A percentile compares a stretch with the other conserved stretches of the same genome.
Conservation (phyloP, 768 basidiomycete genomes). For the Leucosporidium creatinivorum region DNA sequence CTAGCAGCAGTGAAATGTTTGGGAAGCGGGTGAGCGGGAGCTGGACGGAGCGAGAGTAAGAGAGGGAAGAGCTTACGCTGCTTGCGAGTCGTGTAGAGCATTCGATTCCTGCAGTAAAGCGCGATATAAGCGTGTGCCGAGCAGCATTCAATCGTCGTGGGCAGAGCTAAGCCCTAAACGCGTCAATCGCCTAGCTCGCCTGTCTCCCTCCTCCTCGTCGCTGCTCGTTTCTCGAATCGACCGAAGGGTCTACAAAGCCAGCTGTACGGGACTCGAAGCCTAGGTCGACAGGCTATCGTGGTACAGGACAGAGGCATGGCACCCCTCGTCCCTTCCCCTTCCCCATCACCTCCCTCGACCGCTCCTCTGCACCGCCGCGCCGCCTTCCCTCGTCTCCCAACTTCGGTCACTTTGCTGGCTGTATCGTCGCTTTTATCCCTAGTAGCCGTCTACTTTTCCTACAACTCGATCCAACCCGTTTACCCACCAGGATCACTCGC, state of each 20-base stretch:
- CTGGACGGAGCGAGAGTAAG: neutral
- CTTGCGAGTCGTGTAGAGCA: slow-evolving; percentile 1
- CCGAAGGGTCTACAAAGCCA: too few species aligned
- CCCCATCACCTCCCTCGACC: slow-evolving; percentile 1
- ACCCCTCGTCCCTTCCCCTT: neutral
- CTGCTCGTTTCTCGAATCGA: too few species aligned
- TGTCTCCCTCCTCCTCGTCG: too few species aligned
- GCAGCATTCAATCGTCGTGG: slow-evolving; percentile 4
- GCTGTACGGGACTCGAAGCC: too few species aligned
- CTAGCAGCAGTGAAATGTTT: neutral
- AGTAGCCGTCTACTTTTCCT: slow-evolving; percentile 23
- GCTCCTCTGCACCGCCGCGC: too few species aligned
- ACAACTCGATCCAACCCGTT: slow-evolving; percentile 10
- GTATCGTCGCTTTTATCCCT: slow-evolving; percentile 13
- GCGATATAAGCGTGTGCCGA: slow-evolving; percentile 19
- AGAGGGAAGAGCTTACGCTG: neutral
- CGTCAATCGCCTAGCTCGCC: too few species aligned
- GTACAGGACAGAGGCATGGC: neutral
- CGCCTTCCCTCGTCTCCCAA: slow-evolving; percentile 1
- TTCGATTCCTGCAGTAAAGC: slow-evolving; percentile 12
- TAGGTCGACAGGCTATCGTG: too few species aligned
- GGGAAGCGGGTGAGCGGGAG: neutral
- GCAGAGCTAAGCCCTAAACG: too few species aligned
- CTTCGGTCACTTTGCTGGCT: neutral
- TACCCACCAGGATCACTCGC: slow-evolving; percentile 36